Evolutionary conservation across 2,329 filamentous ascomycete species (phyloP).

Genomic region (Ascochyta koolunga): DNA sequence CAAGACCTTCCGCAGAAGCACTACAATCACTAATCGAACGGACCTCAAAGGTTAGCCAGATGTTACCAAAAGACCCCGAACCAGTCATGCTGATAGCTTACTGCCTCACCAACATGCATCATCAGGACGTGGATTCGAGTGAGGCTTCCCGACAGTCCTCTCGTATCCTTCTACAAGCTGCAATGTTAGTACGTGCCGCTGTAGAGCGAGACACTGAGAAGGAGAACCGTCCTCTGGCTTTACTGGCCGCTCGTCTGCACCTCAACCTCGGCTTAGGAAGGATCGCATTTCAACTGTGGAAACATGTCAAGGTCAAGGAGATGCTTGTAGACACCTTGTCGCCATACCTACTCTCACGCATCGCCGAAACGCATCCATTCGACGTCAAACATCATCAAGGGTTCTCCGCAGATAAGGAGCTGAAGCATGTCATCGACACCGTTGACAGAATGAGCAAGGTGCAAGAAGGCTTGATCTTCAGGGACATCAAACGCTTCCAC

Average conservation of each 20-base stretch:
- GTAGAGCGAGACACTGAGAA: constrained; percentile 32
- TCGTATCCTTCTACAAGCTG: constrained; percentile 37
- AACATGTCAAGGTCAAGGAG: constrained; percentile 38
- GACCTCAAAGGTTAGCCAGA: constrained; percentile 24
- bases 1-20: neutral
- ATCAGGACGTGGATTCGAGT: constrained; percentile 4
- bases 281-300: constrained; percentile 38
- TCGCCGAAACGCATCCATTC: constrained; percentile 44
- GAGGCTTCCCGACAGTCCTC: constrained; percentile 14
- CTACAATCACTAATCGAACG: constrained; percentile 27
- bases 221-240: constrained; percentile 32
- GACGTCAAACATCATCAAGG: constrained; percentile 33
- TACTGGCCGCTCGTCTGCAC: constrained; percentile 44
- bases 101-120: constrained; percentile 30
- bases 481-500: constrained; percentile 33
- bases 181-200: constrained; percentile 33
- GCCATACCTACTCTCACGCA: constrained; percentile 37
- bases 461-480: constrained; percentile 31
- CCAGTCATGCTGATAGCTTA: constrained; percentile 30
- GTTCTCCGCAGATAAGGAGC: constrained; percentile 38
- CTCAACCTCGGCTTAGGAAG: constrained; percentile 39
- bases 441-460: constrained; percentile 39
- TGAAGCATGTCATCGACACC: constrained; percentile 34
- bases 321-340: constrained; percentile 44
- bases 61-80: constrained; percentile 21